A percentile compares a stretch with the other conserved stretches of the same genome.
Evolutionary conservation across 75 land plant species (phyloP).

Genomic region (Pseudotsuga menziesii): DNA sequence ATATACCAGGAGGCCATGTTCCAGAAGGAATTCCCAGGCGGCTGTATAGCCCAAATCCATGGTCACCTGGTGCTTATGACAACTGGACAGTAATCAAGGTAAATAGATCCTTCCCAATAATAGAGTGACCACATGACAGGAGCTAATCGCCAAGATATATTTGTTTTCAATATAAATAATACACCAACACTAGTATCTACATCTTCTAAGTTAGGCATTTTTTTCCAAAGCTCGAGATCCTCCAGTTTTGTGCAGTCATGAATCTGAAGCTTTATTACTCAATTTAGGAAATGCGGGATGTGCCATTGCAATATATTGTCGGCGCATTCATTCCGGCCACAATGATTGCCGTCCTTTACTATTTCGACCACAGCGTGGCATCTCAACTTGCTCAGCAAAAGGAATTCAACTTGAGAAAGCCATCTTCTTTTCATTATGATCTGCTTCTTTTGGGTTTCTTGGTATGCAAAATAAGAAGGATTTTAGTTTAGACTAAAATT

Average conservation of each 20-base stretch:
- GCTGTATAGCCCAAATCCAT: slow-evolving; percentile 83
- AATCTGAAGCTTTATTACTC: not conserved
- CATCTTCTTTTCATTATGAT: slow-evolving; percentile 86
- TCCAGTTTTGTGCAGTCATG: not conserved
- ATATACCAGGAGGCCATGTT: slow-evolving; percentile 54
- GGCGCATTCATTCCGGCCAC: slow-evolving; percentile 90
- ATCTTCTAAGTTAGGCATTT: not conserved
- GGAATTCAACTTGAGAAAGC: slow-evolving; percentile 83
- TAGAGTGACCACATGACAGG: not conserved
- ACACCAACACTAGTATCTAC: not conserved
- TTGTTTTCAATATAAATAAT: not conserved
- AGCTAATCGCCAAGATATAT: not conserved
- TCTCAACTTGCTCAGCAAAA: slow-evolving; percentile 92
- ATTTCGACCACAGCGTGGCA: slow-evolving; percentile 96
- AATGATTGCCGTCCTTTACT: slow-evolving; percentile 90
- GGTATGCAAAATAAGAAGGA: slow-evolving; percentile 35
- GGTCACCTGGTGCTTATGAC: slow-evolving; percentile 68
- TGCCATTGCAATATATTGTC: slow-evolving; percentile 65
- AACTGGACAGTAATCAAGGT: slow-evolving; percentile 85
- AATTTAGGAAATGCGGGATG: slow-evolving; percentile 65
- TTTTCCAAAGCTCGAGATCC: too few relatives aligned
- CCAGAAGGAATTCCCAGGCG: slow-evolving; percentile 84
- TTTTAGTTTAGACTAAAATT: too few relatives aligned
- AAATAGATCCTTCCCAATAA: not conserved
- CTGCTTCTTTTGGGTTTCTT: slow-evolving; percentile 72